Evolutionary conservation across 345 rosid genomes (phyloP).

Genomic region (Mallotus nudiflorus): DNA sequence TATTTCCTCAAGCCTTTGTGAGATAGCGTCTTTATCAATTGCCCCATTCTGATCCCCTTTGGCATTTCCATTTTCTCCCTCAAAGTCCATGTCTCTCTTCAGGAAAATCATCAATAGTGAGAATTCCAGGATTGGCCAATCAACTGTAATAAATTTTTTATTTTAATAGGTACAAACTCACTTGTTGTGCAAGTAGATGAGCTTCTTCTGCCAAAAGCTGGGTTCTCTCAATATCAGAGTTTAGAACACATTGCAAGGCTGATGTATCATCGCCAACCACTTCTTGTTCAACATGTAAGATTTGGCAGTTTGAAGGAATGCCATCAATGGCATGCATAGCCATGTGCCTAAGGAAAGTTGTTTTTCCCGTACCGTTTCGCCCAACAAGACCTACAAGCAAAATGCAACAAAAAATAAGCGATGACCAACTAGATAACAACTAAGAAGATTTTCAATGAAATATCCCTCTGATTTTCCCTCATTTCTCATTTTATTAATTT

Average conservation of each 20-base stretch:
- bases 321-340: constrained; percentile 98
- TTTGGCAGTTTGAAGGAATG: constrained; percentile 94
- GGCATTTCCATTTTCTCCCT: constrained; percentile 47
- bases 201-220: constrained; percentile 84
- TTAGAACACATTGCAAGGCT: constrained; percentile 93
- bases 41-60: constrained; percentile 46
- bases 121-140: constrained; percentile 11
- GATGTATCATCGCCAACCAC: constrained; percentile 85
- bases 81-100: constrained; percentile 74
- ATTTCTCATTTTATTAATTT: constrained; percentile 9
- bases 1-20: constrained; percentile 75
- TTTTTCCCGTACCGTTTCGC: constrained; percentile 98
- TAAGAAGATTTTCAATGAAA: neutral
- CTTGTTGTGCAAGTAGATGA: constrained; percentile 68
- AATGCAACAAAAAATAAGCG: neutral
- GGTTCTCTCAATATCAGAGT: constrained; percentile 87
- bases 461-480: neutral
- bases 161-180: constrained; percentile 23
- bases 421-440: neutral
- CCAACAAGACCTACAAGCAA: constrained; percentile 82
- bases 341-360: constrained; percentile 94
- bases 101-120: constrained; percentile 32
- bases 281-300: constrained; percentile 97
- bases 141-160: constrained; percentile 3
- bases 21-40: constrained; percentile 56